Evolutionary conservation across 768 basidiomycete genomes (phyloP).

Genomic region (Guyanaporus albipodus): DNA sequence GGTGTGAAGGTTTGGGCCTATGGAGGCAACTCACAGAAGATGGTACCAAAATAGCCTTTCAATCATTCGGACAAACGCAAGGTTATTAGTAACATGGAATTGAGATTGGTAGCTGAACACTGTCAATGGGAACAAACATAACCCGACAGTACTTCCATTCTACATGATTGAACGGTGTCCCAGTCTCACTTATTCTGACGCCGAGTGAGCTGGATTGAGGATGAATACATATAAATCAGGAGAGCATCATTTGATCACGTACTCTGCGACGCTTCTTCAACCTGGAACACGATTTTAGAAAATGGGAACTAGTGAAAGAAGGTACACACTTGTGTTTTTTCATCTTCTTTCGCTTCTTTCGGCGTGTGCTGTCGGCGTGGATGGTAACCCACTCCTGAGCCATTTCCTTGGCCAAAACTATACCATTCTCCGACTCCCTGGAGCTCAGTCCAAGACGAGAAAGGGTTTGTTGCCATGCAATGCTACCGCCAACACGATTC

Average conservation of each 20-base stretch:
- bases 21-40: background rate
- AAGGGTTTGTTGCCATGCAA: constrained; percentile 68
- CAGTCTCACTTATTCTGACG: constrained; percentile 30
- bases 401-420: constrained; percentile 48
- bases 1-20: constrained; percentile 67
- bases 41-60: background rate
- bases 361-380: constrained; percentile 74
- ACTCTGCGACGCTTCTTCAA: constrained; percentile 90
- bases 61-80: background rate
- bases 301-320: constrained; percentile 1
- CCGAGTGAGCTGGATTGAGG: constrained; percentile 42
- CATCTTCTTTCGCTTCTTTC: constrained; percentile 91
- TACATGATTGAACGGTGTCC: background rate
- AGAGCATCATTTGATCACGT: constrained; percentile 27
- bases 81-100: background rate
- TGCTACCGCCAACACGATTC: constrained; percentile 55
- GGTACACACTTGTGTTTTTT: constrained; percentile 88
- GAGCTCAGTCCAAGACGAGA: constrained; percentile 59
- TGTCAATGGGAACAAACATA: constrained; percentile 7
- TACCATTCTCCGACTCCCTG: constrained; percentile 45
- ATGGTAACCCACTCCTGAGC: constrained; percentile 63
- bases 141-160: background rate
- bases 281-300: constrained; percentile 37
- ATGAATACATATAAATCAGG: constrained; percentile 15
- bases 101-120: constrained; percentile 1